Evolutionary conservation across 371 early-diverging fungal genomes (phyloP), one percentile per base, ranked within the genome.

Genomic region (Conidiobolus coronatus): DNA sequence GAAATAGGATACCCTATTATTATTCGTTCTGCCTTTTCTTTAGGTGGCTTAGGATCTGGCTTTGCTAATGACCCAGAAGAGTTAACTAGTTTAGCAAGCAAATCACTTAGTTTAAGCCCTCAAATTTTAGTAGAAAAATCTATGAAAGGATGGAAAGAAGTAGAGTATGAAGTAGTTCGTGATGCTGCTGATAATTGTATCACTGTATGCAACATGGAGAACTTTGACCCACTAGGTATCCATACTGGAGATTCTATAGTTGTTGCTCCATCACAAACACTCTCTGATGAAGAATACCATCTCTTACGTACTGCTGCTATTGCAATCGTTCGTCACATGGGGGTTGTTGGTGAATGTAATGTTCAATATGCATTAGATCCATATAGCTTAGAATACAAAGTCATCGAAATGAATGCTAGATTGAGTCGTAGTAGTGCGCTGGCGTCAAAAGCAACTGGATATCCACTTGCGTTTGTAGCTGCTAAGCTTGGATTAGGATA

Each of bases 131-230:
- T 93, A n/a, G 93, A 93, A 62, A 72, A 75, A 54, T 75, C 75
- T 40, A 93, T 93, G 93, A 90, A 91, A 66, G 93, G 93, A 11
- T 93, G 93, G 93, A 93, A 93, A 64, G 93, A 93, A 66, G 77
- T 93, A 35, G 93, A 93, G 60, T 93, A 90, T 59, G 93, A 93
- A 60, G 93, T 93, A 38, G 91, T 93, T 8, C 77, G 93, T 42
- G 93, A 93, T 61, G 70, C 73, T 50, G 63, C 65, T 18, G 81
- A 90, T 66, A 93, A 93, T 66, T 89, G 91, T 65, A 87, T 93
- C 50, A 89, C 90, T 14, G 90, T 93, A 48, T 93, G 91, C 69
- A 91, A 93, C 67, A 93, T 93, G 93, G 93, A 93, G 66, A 93
- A 93, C 73, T 91, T 93, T 66, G 94, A 93, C 62, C 94, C 94